Percentiles rank a stretch among this genome's conserved stretches.
Conservation (phyloP, 2,329 filamentous ascomycete species). For the Sporothrix curviconia region DNA sequence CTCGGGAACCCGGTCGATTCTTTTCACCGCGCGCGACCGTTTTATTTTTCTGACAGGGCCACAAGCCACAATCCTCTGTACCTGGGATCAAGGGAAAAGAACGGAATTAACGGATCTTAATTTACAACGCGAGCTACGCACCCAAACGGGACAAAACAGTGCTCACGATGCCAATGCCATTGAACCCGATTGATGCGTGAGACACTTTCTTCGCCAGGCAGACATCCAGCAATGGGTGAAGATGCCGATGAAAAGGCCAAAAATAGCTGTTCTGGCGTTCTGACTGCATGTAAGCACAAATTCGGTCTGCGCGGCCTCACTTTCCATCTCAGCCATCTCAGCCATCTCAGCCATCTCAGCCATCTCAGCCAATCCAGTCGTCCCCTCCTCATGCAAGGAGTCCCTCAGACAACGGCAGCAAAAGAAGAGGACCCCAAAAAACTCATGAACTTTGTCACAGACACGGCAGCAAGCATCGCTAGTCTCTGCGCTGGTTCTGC, state of each 20-base stretch:
- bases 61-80: conserved; percentile 3
- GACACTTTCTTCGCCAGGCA: too few species aligned
- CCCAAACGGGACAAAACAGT: not conserved
- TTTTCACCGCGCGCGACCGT: not conserved
- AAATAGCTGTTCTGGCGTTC: not conserved
- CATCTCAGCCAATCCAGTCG: not conserved
- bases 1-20: too few species aligned
- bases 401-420: not conserved
- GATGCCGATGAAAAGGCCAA: too few species aligned
- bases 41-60: not conserved
- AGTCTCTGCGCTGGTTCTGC: not conserved
- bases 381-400: conserved; percentile 2
- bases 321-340: not conserved
- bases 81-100: not conserved
- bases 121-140: not conserved
- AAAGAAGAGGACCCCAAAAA: not conserved
- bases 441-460: not conserved
- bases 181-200: not conserved
- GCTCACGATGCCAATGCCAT: not conserved
- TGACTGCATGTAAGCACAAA: not conserved
- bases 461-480: not conserved
- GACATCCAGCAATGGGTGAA: too few species aligned
- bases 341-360: too few species aligned
- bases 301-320: not conserved
- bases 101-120: not conserved